Percentiles rank a stretch among this genome's conserved stretches.
phyloP scores from a whole-genome alignment of 371 early-diverging fungal species.

The Apophysomyces sp. region DNA sequence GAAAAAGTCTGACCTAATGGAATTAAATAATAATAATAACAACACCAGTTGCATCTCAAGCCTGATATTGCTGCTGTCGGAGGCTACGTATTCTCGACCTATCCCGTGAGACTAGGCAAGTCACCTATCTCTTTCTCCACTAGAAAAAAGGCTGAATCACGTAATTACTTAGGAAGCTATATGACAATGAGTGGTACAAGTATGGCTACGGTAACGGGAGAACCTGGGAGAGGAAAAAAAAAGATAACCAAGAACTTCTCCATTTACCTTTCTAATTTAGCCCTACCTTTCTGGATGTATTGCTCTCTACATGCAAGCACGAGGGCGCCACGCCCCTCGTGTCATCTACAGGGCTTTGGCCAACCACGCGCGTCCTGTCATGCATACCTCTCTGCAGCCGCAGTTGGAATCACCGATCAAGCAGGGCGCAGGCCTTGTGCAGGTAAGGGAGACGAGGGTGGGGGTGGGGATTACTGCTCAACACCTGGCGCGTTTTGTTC shows the following conservation, averaged over 20 bases:
- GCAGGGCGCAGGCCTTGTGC: slow-evolving; percentile 59
- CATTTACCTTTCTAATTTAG: slow-evolving; percentile 57
- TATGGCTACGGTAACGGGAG: slow-evolving; percentile 18
- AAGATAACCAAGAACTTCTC: slow-evolving; percentile 10
- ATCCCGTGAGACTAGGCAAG: slow-evolving; percentile 9
- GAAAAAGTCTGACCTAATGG: not conserved
- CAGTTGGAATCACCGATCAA: slow-evolving; percentile 25
- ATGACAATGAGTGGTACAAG: slow-evolving; percentile 13
- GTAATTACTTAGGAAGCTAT: slow-evolving; percentile 3
- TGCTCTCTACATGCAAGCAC: slow-evolving; percentile 52
- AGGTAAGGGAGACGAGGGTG: too few species aligned
- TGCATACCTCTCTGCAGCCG: not conserved
- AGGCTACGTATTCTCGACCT: slow-evolving; percentile 15
- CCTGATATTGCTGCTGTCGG: slow-evolving; percentile 18
- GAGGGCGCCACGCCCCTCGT: slow-evolving; percentile 7
- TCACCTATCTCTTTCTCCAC: not conserved
- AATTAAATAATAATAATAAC: not conserved
- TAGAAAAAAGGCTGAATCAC: not conserved
- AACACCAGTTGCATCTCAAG: slow-evolving; percentile 13
- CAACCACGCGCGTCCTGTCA: slow-evolving; percentile 30
- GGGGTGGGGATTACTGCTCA: too few species aligned
- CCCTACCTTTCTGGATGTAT: slow-evolving; percentile 58
- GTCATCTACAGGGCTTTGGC: slow-evolving; percentile 21
- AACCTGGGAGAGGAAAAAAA: not conserved
- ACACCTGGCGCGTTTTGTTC: not conserved